Base-by-base conservation (phyloP, 2,329 filamentous ascomycete genomes). In the Coniosporium tulheliwenetii region DNA sequence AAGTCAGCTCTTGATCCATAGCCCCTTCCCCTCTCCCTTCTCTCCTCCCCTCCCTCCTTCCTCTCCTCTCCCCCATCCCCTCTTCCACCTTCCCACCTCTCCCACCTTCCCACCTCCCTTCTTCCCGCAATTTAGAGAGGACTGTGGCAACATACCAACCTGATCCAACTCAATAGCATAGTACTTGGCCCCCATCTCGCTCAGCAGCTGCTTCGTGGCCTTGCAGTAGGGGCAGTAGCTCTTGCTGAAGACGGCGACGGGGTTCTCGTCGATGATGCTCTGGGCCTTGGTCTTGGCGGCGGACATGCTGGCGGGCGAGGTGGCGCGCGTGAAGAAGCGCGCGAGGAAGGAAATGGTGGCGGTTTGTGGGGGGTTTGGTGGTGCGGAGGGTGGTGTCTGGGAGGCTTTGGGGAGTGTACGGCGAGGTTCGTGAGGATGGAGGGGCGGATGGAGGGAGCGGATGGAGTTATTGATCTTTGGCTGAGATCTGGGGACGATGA, bases 181-280 rank as follows among this genome's bases (percentile, higher is more conserved):
- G 63, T 75, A 87, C 52, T 86, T 81, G 45, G 83, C 84, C 48
- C 78, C 77, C 43, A 77, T 52, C 43, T 76, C 68, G 55, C 70
- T 74, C 52, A 98, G 69, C 39, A 85, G 70, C 43, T 70, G 56
- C 77, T 96, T 96, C 51, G 81, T 77, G 44, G 78, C 70, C 43
- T 66, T 71, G 73, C 89, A 96, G 75, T 93, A 93, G 10, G 87
- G 86, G 75, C 91, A 98, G 69, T 85, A 94, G 12, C 81, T 85
- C 71, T 98, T 98, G 65, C 81, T 87, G 74, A 98, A 98, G 60
- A 98, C 84, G 54, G 91, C 83, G 62, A 94, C 86, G 53, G 77
- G 66, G 67, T 94, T 91, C 57, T 87, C 79, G 64, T 91, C 77
- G 62, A 96, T 94, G 66, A 95, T 79, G 56, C 70, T 63, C 64